phyloP scores from a whole-genome alignment of 305 asterid species.

The Fraxinus albicans region DNA sequence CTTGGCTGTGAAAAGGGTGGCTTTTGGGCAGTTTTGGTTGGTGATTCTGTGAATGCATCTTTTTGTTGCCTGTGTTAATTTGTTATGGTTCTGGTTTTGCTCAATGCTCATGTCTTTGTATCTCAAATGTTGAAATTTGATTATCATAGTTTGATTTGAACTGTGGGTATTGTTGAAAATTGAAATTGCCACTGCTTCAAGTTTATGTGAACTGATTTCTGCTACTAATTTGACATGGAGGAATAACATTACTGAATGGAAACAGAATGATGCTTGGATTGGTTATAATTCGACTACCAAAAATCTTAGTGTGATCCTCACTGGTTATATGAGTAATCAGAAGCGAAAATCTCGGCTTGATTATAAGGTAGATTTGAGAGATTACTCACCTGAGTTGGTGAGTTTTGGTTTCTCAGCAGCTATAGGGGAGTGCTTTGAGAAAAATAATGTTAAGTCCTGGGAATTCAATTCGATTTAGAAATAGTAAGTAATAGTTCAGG shows the following conservation, averaged over 20 bases:
- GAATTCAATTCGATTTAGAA: slow-evolving; percentile 33
- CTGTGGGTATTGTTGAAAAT: too few relatives aligned
- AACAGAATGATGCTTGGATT: slow-evolving; percentile 38
- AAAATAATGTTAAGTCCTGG: slow-evolving; percentile 35
- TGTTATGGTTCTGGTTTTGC: too few relatives aligned
- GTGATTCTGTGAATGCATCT: too few relatives aligned
- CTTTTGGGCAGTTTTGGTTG: too few relatives aligned
- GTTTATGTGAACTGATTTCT: neutral
- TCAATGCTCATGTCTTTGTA: too few relatives aligned
- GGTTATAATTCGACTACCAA: slow-evolving; percentile 29
- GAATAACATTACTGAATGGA: slow-evolving; percentile 26
- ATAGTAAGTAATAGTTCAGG: neutral
- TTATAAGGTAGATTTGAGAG: slow-evolving; percentile 30
- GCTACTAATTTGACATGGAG: slow-evolving; percentile 24
- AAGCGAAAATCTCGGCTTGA: slow-evolving; percentile 26
- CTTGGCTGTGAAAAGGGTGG: too few relatives aligned
- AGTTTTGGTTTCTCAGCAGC: slow-evolving; percentile 41
- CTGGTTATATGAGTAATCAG: slow-evolving; percentile 9
- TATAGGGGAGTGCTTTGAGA: slow-evolving; percentile 24
- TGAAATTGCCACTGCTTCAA: too few relatives aligned
- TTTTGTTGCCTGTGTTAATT: too few relatives aligned
- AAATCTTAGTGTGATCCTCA: slow-evolving; percentile 37
- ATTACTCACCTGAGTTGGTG: slow-evolving; percentile 41
- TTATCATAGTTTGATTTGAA: too few relatives aligned
- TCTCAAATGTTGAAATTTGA: too few relatives aligned